Evolutionary conservation across 352 stramenopile genomes (phyloP), one percentile per base, ranked within the genome.

Genomic region (Phytophthora vignae): DNA sequence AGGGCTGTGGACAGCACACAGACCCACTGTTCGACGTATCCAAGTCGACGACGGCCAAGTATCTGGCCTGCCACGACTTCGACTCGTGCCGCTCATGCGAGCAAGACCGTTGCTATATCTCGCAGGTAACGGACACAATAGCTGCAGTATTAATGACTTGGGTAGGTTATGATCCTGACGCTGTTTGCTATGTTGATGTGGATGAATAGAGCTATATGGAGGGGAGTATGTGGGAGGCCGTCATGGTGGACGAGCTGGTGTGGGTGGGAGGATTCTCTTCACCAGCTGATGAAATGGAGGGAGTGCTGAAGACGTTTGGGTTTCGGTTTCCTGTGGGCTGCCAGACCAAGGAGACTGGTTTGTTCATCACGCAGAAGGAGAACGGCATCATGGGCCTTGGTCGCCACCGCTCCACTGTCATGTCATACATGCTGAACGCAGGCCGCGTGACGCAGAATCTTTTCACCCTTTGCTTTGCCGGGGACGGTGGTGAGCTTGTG

Each of bases 341-440:
- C 38, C 90, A 96, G 64, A 92, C 84, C 25, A 87, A 90, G 33
- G 90, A 96, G 58, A 96, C 89, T 12, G 89, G 89, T 10, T 72
- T 95, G 3, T 96, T 96, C 59, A 88, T 96, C 64, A 91, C 82
- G 0, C 91, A 97, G 55, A 90, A 93, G 33, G 90, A 94, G 68
- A 96, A 97, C 64, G 91, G 91, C 2, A 97, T 97, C 64, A 97
- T 97, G 88, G 91, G 91, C 4, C 76, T 97, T 31, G 88, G 88
- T 2, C 85, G 85, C 8, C 76, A 93, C 58, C 69, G 72, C 15
- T 72, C 80, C 10, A 96, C 88, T 1, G 64, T 97, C 38, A 74
- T 96, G 71, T 77, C 87, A 19, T 83, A 93, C 58, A 84, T 97
- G 77, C 63, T 95, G 22, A 67, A 65, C 42, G 79, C 81, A 19